Base-by-base conservation (phyloP, 1,139 yeast genomes). In the Casaregolazyma lundiana region DNA sequence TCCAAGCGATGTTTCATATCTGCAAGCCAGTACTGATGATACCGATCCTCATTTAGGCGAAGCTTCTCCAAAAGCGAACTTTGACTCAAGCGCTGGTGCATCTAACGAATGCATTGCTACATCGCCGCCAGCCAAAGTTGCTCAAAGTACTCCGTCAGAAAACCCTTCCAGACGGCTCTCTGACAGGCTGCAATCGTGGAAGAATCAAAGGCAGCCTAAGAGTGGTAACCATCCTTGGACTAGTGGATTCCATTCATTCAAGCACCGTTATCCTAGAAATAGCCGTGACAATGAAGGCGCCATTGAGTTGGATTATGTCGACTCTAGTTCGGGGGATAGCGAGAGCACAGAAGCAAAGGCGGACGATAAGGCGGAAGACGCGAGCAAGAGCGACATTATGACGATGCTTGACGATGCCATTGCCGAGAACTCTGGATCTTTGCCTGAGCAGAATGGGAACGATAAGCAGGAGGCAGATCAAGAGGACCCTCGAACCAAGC, bases 351-450 rank as follows among this genome's bases (percentile, higher is more conserved):
- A 26, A 7, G 15, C 32, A 5, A 26, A 26, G n/a, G n/a, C n/a
- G n/a, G n/a, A n/a, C n/a, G n/a, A n/a, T 4, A 11, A 26, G 32
- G 29, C 7, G 8, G 32, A 26, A 11, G 15, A 26, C 15, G 13
- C 32, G 5, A 11, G 13, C 32, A 26, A 26, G 32, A 7, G 13
- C 5, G 32, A 26, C 6, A 7, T 26, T 15, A 26, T 26, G 32
- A 17, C 42, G 2, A 18, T 38, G 24, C 26, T 38, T 3, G 42
- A 38, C 15, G 24, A 37, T 6, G 42, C 42, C 15, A 37, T 29
- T 43, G 30, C 30, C 2, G 40, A 37, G 24, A 29, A 16, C 6
- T 29, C 21, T 11, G 19, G 30, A 19, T 11, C 20, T 4, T 8
- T 30, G 38, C 38, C 29, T 24, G 29, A 36, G 32, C 34, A 24